phyloP scores from a whole-genome alignment of 2,329 filamentous ascomycete species.

The Clarireedia homoeocarpa region DNA sequence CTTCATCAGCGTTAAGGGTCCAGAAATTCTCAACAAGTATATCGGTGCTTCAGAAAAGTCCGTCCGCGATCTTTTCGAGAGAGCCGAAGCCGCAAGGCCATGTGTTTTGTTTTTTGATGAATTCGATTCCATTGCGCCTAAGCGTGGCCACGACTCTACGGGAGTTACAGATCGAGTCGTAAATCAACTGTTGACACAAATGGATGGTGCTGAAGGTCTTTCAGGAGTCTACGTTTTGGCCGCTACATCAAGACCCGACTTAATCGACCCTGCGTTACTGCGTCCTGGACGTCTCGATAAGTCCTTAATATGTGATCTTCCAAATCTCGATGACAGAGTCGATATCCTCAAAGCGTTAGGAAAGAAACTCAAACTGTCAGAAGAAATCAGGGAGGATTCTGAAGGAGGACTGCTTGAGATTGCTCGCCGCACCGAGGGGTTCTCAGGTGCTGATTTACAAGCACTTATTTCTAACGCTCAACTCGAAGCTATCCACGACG shows the following conservation, averaged over 20 bases:
- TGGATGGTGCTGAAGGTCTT: constrained; percentile 95
- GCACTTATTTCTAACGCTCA: constrained; percentile 95
- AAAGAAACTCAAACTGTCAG: constrained; percentile 66
- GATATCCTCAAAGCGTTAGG: constrained; percentile 86
- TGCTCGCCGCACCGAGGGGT: constrained; percentile 74
- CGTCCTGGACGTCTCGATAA: constrained; percentile 92
- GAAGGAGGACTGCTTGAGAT: constrained; percentile 45
- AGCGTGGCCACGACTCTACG: constrained; percentile 92
- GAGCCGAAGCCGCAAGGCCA: constrained; percentile 81
- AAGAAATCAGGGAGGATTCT: constrained; percentile 42
- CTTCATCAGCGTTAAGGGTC: constrained; percentile 97
- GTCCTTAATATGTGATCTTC: constrained; percentile 85
- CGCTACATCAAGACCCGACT: constrained; percentile 83
- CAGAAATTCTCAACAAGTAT: constrained; percentile 98
- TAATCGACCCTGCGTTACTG: constrained; percentile 90
- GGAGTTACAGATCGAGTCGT: constrained; percentile 98
- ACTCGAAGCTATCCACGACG: constrained; percentile 91
- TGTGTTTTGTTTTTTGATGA: constrained; percentile 98
- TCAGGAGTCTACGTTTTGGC: constrained; percentile 94
- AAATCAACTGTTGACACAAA: constrained; percentile 95
- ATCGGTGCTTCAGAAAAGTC: constrained; percentile 96
- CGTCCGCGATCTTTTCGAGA: constrained; percentile 89
- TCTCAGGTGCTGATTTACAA: constrained; percentile 90
- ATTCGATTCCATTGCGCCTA: constrained; percentile 95
- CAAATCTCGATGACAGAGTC: constrained; percentile 67